phyloP scores from a whole-genome alignment of 306 rosid genomes.

The Quercus wislizeni region DNA sequence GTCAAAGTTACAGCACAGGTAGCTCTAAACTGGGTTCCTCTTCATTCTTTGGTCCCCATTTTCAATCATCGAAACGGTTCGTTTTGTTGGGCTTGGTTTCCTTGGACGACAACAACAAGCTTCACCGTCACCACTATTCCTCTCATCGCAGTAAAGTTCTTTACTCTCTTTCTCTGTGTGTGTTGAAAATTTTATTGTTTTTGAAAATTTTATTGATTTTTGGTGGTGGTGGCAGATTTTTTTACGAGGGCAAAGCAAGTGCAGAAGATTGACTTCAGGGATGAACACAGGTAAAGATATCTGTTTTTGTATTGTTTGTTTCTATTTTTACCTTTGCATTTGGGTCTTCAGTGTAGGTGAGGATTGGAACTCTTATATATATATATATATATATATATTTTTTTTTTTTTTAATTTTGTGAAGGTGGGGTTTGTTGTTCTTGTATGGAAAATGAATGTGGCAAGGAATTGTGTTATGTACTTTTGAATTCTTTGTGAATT shows the following conservation, averaged over 20 bases:
- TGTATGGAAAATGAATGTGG: background rate
- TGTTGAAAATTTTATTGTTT: background rate
- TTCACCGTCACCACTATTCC: slow-evolving; percentile 18
- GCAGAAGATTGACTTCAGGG: slow-evolving; percentile 53
- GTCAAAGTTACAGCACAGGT: background rate
- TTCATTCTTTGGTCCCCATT: background rate
- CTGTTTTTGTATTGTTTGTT: too few species aligned
- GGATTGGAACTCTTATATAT: too few species aligned
- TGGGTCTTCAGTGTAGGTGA: too few species aligned
- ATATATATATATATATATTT: too few species aligned
- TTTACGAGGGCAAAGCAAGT: slow-evolving; percentile 77
- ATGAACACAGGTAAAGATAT: slow-evolving; percentile 62
- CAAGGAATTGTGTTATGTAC: background rate
- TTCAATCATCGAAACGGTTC: slow-evolving; percentile 29
- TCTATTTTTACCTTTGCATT: too few species aligned
- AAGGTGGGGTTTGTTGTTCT: background rate
- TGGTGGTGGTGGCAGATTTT: slow-evolving; percentile 39
- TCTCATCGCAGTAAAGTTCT: slow-evolving; percentile 47
- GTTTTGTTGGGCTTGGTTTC: slow-evolving; percentile 28
- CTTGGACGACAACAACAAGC: background rate
- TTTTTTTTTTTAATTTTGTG: background rate
- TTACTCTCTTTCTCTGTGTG: background rate
- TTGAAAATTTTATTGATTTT: background rate
- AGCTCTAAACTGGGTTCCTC: slow-evolving; percentile 5
- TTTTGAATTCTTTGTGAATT: background rate